These are phyloP conservation scores for Tubosaeta sp. DNA, from an alignment of 768 basidiomycete species.

Conservation along the genomic window DNA sequence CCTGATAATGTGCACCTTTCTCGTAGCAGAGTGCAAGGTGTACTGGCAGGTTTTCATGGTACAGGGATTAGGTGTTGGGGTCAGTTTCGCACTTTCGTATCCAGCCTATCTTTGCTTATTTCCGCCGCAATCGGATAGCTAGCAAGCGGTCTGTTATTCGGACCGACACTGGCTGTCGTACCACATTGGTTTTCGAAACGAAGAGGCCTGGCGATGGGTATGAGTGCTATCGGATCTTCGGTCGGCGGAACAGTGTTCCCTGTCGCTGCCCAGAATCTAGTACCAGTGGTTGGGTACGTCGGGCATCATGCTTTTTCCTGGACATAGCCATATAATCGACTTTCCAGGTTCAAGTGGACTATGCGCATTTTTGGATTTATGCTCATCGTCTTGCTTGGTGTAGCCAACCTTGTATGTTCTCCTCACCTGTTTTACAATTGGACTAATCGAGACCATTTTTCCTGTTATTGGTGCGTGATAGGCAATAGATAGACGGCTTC, in stretches of 20 bases:
- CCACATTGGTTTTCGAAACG: slow-evolving; percentile 72
- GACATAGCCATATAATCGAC: neutral
- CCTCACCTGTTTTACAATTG: neutral
- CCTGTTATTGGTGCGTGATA: slow-evolving; percentile 4
- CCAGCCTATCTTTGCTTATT: neutral
- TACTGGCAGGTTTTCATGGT: slow-evolving; percentile 80
- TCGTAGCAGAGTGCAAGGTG: slow-evolving; percentile 64
- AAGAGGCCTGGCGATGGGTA: slow-evolving; percentile 54
- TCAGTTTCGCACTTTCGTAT: slow-evolving; percentile 28
- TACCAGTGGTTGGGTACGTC: slow-evolving; percentile 52
- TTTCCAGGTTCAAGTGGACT: slow-evolving; percentile 69
- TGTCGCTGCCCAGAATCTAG: slow-evolving; percentile 51
- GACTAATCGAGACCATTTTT: neutral
- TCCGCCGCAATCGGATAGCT: slow-evolving; percentile 11
- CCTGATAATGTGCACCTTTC: slow-evolving; percentile 53
- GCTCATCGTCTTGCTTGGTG: slow-evolving; percentile 45
- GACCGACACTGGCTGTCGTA: slow-evolving; percentile 53
- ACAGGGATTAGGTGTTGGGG: slow-evolving; percentile 66
- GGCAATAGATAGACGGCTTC: slow-evolving; percentile 44
- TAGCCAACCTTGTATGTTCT: slow-evolving; percentile 49
- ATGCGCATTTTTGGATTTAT: slow-evolving; percentile 69
- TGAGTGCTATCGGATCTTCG: slow-evolving; percentile 62
- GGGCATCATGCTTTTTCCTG: neutral
- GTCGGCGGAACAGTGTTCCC: slow-evolving; percentile 69
- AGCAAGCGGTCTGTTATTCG: slow-evolving; percentile 57